Conservation (phyloP, 1,139 yeast genomes). For the Suhomyces panamericanus region DNA sequence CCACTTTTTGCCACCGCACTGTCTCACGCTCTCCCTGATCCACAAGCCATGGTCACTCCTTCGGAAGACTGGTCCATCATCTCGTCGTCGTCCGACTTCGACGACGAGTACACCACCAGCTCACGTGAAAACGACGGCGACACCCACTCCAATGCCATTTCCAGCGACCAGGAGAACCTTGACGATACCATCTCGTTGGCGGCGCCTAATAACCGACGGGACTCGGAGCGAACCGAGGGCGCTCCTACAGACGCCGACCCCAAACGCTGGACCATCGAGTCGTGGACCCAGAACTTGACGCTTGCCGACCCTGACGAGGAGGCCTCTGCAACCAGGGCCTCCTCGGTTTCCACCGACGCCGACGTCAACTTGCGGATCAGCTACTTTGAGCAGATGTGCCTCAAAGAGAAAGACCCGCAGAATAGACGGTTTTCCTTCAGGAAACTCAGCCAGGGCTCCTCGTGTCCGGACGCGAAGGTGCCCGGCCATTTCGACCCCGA, state of each 20-base stretch:
- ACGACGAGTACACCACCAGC: conserved; percentile 33
- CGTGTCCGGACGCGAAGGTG: background rate
- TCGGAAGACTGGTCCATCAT: conserved; percentile 50
- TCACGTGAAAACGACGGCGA: conserved; percentile 8
- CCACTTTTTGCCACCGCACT: background rate
- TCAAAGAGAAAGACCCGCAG: background rate
- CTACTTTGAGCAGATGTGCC: background rate
- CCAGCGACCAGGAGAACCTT: conserved; percentile 4
- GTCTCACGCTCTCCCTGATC: background rate
- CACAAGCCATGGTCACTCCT: conserved; percentile 4
- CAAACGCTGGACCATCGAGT: conserved; percentile 1
- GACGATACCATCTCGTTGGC: conserved; percentile 10
- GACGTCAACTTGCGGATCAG: background rate
- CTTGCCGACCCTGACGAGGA: background rate
- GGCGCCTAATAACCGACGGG: conserved; percentile 2
- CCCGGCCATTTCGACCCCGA: too few relatives aligned
- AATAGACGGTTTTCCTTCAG: background rate
- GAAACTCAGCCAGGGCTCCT: background rate
- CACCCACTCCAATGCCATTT: background rate
- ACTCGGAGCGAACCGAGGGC: conserved; percentile 3
- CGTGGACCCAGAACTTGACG: conserved; percentile 1
- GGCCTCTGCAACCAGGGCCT: background rate
- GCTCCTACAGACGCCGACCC: background rate
- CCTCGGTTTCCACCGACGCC: background rate
- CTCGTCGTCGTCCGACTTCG: conserved; percentile 45